Percentiles rank a stretch among this genome's conserved stretches.
Evolutionary conservation across 1,139 yeast species (phyloP).

Genomic region (Tardiomyces digboiensis): DNA sequence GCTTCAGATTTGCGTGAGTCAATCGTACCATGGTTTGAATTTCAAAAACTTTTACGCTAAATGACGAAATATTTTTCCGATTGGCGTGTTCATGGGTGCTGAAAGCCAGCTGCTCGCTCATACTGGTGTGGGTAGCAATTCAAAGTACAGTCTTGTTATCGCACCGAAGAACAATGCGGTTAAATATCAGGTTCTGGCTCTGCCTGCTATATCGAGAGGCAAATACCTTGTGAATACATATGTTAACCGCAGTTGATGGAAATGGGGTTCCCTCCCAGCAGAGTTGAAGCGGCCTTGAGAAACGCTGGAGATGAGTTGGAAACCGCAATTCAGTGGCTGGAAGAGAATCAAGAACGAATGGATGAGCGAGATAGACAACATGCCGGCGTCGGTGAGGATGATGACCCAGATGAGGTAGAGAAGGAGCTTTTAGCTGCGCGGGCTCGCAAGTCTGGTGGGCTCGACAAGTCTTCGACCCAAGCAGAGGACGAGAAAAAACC

Average conservation of each 20-base stretch:
- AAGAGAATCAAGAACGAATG: constrained; percentile 15
- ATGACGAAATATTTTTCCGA: no score
- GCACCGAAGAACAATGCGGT: no score
- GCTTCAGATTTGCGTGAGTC: no score
- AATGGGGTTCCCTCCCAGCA: constrained; percentile 26
- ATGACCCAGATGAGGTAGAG: constrained; percentile 2
- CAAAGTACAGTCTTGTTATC: no score
- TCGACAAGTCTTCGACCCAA: background rate
- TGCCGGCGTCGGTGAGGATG: constrained; percentile 5
- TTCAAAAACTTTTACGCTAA: no score
- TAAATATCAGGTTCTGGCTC: no score
- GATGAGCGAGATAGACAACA: constrained; percentile 2
- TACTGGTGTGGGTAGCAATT: no score
- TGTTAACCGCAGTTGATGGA: constrained; percentile 16
- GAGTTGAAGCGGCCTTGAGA: constrained; percentile 25
- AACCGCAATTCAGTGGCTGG: constrained; percentile 27
- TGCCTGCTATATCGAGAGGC: no score
- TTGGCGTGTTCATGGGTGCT: no score
- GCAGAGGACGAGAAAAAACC: constrained; percentile 11
- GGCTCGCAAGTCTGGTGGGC: background rate
- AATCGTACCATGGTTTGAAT: no score
- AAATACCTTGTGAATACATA: no score
- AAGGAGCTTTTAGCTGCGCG: constrained; percentile 2
- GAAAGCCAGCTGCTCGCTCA: no score
- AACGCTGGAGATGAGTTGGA: constrained; percentile 21